Percentiles rank a stretch among this genome's conserved stretches.
phyloP scores from a whole-genome alignment of 2,329 filamentous ascomycete genomes.

The Fusarium cyanostomum region DNA sequence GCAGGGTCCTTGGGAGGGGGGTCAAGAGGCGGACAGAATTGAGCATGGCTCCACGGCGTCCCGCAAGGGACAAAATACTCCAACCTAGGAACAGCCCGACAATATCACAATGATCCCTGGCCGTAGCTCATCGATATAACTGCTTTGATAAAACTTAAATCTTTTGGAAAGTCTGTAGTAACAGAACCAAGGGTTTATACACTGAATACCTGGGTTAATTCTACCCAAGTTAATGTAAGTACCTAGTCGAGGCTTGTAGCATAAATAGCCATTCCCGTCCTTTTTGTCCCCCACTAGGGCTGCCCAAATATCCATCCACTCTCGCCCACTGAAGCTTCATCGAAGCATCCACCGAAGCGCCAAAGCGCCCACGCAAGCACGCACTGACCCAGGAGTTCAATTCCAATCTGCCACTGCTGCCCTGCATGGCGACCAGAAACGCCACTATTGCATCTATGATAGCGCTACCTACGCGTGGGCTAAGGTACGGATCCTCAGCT shows the following conservation, averaged over 20 bases:
- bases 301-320: slow-evolving; percentile 3
- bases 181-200: too few relatives aligned
- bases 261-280: too few relatives aligned
- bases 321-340: slow-evolving; percentile 34
- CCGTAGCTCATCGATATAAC: too few relatives aligned
- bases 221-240: too few relatives aligned
- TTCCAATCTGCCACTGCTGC: slow-evolving; percentile 25
- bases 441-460: slow-evolving; percentile 23
- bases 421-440: slow-evolving; percentile 26
- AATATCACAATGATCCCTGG: too few relatives aligned
- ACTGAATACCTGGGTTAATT: too few relatives aligned
- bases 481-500: slow-evolving; percentile 26
- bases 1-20: slow-evolving; percentile 31
- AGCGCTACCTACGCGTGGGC: slow-evolving; percentile 16
- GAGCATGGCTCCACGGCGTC: slow-evolving; percentile 30
- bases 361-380: slow-evolving; percentile 26
- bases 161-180: too few relatives aligned
- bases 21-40: slow-evolving; percentile 6
- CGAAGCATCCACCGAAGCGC: slow-evolving; percentile 38
- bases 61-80: neutral
- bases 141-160: too few relatives aligned
- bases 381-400: slow-evolving; percentile 34
- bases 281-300: too few relatives aligned
- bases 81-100: too few relatives aligned
- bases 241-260: too few relatives aligned